Percentiles rank a stretch among this genome's conserved stretches.
Evolutionary conservation across 371 early-diverging fungal genomes (phyloP).

Genomic region (Blastocladiella emersonii): DNA sequence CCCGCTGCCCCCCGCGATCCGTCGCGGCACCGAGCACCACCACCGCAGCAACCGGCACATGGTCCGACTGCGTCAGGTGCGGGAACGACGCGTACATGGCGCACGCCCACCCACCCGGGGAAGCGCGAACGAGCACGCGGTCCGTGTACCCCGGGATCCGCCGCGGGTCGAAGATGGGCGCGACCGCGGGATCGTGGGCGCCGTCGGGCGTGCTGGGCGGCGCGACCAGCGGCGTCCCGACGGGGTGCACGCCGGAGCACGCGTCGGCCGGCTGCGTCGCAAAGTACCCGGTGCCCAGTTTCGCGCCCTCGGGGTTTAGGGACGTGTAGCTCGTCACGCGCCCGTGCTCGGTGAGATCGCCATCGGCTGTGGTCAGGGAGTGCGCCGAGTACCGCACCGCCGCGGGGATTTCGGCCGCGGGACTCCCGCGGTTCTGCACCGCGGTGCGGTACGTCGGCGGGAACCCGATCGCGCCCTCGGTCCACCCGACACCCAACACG

Average conservation of each 20-base stretch:
- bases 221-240: no score
- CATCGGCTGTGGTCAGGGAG: no score
- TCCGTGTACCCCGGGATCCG: background rate
- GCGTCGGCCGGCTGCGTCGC: background rate
- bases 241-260: background rate
- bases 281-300: background rate
- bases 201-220: background rate
- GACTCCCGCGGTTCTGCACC: no score
- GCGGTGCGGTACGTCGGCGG: background rate
- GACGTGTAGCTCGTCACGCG: background rate
- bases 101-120: no score
- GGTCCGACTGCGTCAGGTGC: no score
- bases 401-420: no score
- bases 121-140: background rate
- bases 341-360: no score
- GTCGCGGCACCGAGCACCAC: no score
- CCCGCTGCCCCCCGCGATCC: no score
- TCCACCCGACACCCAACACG: background rate
- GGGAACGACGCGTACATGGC: no score
- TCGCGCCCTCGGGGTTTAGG: background rate
- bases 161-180: background rate
- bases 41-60: no score
- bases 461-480: background rate
- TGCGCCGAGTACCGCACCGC: no score
- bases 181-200: background rate